Evolutionary conservation across 2,329 filamentous ascomycete genomes (phyloP).

Genomic region (Diplodia mutila): DNA sequence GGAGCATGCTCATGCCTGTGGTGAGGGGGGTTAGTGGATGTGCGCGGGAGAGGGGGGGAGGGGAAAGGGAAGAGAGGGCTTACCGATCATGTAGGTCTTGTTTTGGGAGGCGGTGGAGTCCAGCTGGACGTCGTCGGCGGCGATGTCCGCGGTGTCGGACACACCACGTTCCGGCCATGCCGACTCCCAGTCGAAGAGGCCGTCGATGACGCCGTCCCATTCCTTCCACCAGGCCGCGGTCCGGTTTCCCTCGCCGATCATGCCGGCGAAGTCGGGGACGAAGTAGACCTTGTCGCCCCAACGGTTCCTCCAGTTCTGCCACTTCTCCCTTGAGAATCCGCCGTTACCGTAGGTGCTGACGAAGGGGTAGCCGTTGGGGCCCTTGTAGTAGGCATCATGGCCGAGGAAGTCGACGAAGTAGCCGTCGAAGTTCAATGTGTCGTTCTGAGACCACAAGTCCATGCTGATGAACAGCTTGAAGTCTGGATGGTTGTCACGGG

Average conservation of each 20-base stretch:
- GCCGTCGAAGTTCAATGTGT: not conserved
- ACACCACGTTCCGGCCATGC: conserved; percentile 36
- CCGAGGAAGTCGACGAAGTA: conserved; percentile 2
- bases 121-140: conserved; percentile 33
- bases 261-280: conserved; percentile 36
- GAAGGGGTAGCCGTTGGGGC: conserved; percentile 9
- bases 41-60: not conserved
- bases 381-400: conserved; percentile 9
- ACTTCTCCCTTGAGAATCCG: not conserved
- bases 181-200: conserved; percentile 46
- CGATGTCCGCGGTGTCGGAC: conserved; percentile 23
- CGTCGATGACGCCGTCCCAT: conserved; percentile 41
- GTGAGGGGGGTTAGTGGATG: not conserved
- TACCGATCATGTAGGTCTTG: conserved; percentile 43
- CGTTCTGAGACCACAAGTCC: conserved; percentile 5
- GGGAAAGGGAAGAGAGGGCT: not conserved
- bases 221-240: conserved; percentile 35
- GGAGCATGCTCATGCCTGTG: conserved; percentile 29
- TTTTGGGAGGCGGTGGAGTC: conserved; percentile 30
- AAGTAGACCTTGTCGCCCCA: conserved; percentile 34
- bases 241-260: conserved; percentile 37
- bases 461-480: conserved; percentile 18
- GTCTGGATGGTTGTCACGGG: conserved; percentile 12
- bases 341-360: conserved; percentile 8
- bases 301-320: not conserved